Base-by-base conservation (phyloP, 306 rosid genomes). In the Phaseolus lunatus region DNA sequence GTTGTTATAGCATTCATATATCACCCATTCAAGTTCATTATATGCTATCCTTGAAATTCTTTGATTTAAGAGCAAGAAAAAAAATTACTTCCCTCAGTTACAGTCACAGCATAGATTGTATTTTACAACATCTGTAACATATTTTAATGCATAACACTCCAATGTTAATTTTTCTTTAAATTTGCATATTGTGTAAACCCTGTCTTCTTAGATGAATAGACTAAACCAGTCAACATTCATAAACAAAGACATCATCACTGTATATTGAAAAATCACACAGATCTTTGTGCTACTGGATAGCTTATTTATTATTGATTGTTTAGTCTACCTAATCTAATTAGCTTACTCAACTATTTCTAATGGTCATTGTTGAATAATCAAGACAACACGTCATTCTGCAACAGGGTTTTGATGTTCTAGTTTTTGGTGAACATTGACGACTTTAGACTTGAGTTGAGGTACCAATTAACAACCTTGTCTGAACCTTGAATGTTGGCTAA, bases 361-460 rank as follows among this genome's bases (percentile, higher is more conserved):
- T 39, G 50, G 50, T 49, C 37, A 65, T 65, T 22, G 29, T 49
- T 65, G 33, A 66, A 41, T 66, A 66, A 41, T 66, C 27, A 35
- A 39, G 47, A 66, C n/a, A 67, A 23, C 53, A 43, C 15, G 54
- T 67, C 54, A 43, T 67, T 43, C 71, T 66, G 71, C 71, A 43
- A 67, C 72, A 22, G 49, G 22, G 54, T 22, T 67, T 43, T 67
- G 37, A 41, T 43, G 22, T 22, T 43, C 19, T 5, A 33, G 43
- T 67, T 20, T 43, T 67, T 9, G 37, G 37, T 3, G 33, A 67
- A 44, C 13, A 1, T 43, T 44, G 14, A 23, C 44, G 54, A 67
- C 72, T 67, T 44, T 67, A 35, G 11, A 48, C 43, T 26, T 16
- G 2, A 16, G 27, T 26, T 16, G 2, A 16, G 56, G 4, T 22